phyloP scores from a whole-genome alignment of 2,329 filamentous ascomycete genomes.

The Xylariaceae sp. region DNA sequence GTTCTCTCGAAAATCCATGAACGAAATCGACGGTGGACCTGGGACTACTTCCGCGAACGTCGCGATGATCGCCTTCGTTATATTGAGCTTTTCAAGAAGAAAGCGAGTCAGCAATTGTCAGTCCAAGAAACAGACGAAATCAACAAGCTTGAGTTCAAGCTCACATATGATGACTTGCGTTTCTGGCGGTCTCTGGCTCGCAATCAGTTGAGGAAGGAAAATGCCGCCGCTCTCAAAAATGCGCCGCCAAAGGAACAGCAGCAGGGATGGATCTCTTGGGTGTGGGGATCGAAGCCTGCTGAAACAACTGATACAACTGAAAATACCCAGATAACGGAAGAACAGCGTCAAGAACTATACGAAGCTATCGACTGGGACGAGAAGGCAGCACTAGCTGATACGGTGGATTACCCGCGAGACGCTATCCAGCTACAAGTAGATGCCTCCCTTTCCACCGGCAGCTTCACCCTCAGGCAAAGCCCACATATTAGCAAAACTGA shows the following conservation, averaged over 20 bases:
- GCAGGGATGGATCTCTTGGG: conserved; percentile 87
- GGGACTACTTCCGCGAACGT: conserved; percentile 90
- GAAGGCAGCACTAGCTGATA: conserved; percentile 81
- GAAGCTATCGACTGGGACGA: conserved; percentile 98
- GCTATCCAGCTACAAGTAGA: conserved; percentile 90
- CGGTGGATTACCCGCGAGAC: conserved; percentile 83
- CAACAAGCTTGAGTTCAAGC: conserved; percentile 73
- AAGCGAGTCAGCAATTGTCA: conserved; percentile 65
- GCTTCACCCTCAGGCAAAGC: conserved; percentile 86
- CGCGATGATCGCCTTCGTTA: conserved; percentile 84
- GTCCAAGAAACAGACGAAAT: conserved; percentile 67
- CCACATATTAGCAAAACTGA: conserved; percentile 73
- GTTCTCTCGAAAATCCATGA: conserved; percentile 94
- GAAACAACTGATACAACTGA: conserved; percentile 58
- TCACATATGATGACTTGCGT: conserved; percentile 88
- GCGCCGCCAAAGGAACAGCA: conserved; percentile 53
- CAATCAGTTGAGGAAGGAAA: conserved; percentile 93
- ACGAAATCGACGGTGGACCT: conserved; percentile 86
- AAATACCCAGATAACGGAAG: conserved; percentile 83
- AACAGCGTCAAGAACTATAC: conserved; percentile 94
- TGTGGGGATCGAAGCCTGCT: conserved; percentile 72
- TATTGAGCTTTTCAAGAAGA: conserved; percentile 94
- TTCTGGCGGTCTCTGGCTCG: conserved; percentile 95
- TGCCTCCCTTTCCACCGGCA: conserved; percentile 87
- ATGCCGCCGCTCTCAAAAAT: conserved; percentile 76